Percentiles rank a stretch among this genome's conserved stretches.
These are phyloP conservation scores for Fusarium sp. DNA, from an alignment of 2,329 filamentous ascomycete species.

Conservation along the genomic window DNA sequence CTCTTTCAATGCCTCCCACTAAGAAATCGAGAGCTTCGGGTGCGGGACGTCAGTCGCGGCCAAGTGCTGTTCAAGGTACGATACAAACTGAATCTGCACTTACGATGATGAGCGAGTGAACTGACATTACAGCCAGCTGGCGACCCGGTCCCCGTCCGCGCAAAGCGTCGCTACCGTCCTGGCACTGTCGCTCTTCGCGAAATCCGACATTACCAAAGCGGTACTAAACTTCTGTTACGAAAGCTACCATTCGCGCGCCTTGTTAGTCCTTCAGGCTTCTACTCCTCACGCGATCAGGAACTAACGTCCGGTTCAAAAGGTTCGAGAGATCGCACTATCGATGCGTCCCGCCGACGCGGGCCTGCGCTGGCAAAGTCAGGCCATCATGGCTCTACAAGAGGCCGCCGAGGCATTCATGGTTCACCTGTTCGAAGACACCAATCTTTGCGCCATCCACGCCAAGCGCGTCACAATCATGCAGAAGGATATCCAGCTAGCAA, in stretches of 20 bases:
- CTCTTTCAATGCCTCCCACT: slow-evolving; percentile 41
- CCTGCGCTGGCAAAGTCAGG: slow-evolving; percentile 95
- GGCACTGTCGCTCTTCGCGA: slow-evolving; percentile 91
- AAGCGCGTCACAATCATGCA: slow-evolving; percentile 98
- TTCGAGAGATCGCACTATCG: slow-evolving; percentile 76
- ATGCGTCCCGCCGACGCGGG: slow-evolving; percentile 72
- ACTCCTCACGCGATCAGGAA: slow-evolving; percentile 12
- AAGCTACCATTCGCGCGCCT: slow-evolving; percentile 85
- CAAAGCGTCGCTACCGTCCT: slow-evolving; percentile 74
- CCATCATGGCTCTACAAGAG: slow-evolving; percentile 92
- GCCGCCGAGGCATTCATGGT: slow-evolving; percentile 96
- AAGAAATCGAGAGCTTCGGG: slow-evolving; percentile 33
- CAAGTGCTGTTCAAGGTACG: slow-evolving; percentile 57
- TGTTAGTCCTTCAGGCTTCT: slow-evolving; percentile 54
- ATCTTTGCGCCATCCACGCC: slow-evolving; percentile 95
- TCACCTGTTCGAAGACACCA: slow-evolving; percentile 85
- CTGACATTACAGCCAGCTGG: slow-evolving; percentile 65
- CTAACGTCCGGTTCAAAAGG: slow-evolving; percentile 33
- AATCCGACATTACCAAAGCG: slow-evolving; percentile 90
- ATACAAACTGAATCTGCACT: background rate
- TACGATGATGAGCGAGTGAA: background rate
- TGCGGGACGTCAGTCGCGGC: slow-evolving; percentile 46
- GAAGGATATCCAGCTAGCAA: slow-evolving; percentile 95
- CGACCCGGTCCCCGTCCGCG: slow-evolving; percentile 73
- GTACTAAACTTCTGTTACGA: slow-evolving; percentile 84